Percentiles rank a stretch among this genome's conserved stretches.
These are phyloP conservation scores for Quercus wislizeni DNA, from an alignment of 306 rosid species.

Conservation along the genomic window DNA sequence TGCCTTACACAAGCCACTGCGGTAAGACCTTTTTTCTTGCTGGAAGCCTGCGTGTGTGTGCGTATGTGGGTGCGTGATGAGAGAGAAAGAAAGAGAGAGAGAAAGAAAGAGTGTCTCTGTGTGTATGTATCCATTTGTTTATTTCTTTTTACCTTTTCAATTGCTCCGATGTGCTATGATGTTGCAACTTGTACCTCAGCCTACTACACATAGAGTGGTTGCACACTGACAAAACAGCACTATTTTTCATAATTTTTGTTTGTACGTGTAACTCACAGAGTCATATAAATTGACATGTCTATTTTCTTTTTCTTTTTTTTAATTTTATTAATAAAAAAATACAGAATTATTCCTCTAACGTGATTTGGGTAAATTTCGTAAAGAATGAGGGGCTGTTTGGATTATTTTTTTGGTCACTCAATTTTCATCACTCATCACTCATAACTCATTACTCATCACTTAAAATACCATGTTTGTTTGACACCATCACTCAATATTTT, in stretches of 20 bases:
- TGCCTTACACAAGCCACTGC: neutral
- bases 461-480: too few relatives aligned
- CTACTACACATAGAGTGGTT: neutral
- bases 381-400: too few relatives aligned
- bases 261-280: neutral
- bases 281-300: too few relatives aligned
- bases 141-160: neutral
- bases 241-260: constrained; percentile 1
- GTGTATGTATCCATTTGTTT: neutral
- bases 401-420: too few relatives aligned
- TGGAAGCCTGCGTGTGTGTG: neutral
- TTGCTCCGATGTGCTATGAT: neutral
- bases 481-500: too few relatives aligned
- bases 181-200: neutral
- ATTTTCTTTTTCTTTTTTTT: too few relatives aligned
- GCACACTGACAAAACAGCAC: neutral
- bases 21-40: neutral
- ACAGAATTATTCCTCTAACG: too few relatives aligned
- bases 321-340: too few relatives aligned
- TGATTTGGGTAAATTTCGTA: too few relatives aligned
- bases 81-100: neutral
- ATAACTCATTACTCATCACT: too few relatives aligned
- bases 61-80: neutral
- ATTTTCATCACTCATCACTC: too few relatives aligned
- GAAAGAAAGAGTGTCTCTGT: too few relatives aligned